Base-by-base conservation (phyloP, 2,329 filamentous ascomycete genomes). In the Claviceps sp. region DNA sequence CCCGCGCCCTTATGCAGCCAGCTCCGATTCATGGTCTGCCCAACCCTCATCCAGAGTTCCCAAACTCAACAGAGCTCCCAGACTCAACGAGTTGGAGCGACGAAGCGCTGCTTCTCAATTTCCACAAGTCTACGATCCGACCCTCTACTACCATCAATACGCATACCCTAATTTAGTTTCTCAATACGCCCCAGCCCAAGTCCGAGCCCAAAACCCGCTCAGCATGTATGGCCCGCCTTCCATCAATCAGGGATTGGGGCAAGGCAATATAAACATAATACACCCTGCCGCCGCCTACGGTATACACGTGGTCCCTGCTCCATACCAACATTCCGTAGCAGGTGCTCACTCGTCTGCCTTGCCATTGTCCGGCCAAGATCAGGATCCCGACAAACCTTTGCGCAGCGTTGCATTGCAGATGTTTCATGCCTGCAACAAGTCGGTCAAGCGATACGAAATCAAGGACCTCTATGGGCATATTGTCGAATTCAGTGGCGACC, bases 401-500 rank as follows among this genome's bases (percentile, higher is more conserved):
- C 79, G 87, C 60, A 94, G 89, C 64, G 70, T 75, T 14, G 69
- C 90, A 8, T 73, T 96, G 2, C 84, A 90, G 55, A 87, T 95
- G 34, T 96, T 94, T 68, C 81, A 86, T 43, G 75, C 77, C 11
- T 86, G 82, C 61, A 78, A 76, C 58, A 94, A 89, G 65, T 80
- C 78, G 0, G 89, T 76, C 65, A 77, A 73, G 65, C 80, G 82
- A 17, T 95, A 82, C 61, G 89, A 95, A 60, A 74, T 98, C 10
- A 90, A 87, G 76, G 87, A 95, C 57, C 91, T 97, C 44, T 91
- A 87, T 64, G 79, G 80, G 51, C 82, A 95, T 62, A 80, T 97
- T 40, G 89, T 95, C 0, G 91, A 96, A 64, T 97, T 97, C 66
- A 90, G 88, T 60, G 91, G 93, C 16, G 93, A 98, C 63, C 93